Evolutionary conservation across 495 filamentous ascomycete genomes (phyloP).

Genomic region (Xylaria curta): DNA sequence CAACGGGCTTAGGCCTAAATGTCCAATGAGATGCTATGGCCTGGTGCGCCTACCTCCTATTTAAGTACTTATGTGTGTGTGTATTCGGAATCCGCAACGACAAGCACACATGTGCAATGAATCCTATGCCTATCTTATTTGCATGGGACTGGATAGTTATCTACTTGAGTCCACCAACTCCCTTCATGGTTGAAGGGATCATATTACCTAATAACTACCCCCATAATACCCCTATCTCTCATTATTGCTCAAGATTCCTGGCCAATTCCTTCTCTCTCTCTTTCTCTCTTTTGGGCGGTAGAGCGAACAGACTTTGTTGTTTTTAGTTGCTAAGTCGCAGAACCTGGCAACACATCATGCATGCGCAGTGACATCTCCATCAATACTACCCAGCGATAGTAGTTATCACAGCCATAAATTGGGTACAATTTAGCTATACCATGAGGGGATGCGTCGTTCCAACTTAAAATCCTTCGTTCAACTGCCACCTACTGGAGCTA

Average conservation of each 20-base stretch:
- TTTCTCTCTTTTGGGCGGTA: background rate
- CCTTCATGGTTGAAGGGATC: background rate
- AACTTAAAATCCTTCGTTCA: background rate
- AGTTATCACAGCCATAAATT: background rate
- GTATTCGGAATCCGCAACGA: constrained; percentile 13
- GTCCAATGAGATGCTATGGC: constrained; percentile 4
- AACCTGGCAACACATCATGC: background rate
- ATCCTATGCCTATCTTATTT: background rate
- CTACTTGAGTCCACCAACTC: background rate
- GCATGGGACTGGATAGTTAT: background rate
- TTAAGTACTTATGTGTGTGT: background rate
- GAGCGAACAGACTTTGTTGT: background rate
- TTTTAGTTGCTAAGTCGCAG: too few relatives aligned
- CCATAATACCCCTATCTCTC: background rate
- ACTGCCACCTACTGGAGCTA: background rate
- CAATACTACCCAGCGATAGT: background rate
- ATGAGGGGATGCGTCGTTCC: background rate
- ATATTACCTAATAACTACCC: background rate
- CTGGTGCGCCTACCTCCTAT: background rate
- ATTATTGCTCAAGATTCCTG: background rate
- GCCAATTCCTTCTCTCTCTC: background rate
- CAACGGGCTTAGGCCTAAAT: background rate
- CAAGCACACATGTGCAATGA: background rate
- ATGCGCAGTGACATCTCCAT: constrained; percentile 1
- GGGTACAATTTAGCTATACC: constrained; percentile 1